Conservation (phyloP, 192 early-diverging fungal genomes). For the Backusella sp. region DNA sequence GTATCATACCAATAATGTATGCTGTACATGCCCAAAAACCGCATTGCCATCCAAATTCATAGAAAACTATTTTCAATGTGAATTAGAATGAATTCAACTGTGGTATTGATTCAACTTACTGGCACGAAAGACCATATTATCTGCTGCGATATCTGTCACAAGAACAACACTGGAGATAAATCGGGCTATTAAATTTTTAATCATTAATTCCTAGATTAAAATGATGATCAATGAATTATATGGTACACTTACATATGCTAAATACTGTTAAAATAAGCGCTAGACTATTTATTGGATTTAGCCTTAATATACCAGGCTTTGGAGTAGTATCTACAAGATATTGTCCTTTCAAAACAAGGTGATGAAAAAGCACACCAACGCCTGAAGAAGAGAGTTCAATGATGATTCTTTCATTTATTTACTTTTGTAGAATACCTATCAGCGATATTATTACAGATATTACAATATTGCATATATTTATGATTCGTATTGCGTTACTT, state of each 20-base stretch:
- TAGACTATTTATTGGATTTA: conserved; percentile 23
- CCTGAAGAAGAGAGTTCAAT: not conserved
- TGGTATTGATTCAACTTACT: not conserved
- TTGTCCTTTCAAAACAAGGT: conserved; percentile 16
- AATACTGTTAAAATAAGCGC: conserved; percentile 2
- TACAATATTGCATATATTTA: conserved; percentile 18
- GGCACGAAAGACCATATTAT: conserved; percentile 12
- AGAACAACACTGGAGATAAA: conserved; percentile 16
- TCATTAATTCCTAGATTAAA: not conserved
- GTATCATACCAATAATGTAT: conserved; percentile 29
- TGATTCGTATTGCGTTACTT: conserved; percentile 5
- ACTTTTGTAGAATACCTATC: conserved; percentile 12
- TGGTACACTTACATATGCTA: not conserved
- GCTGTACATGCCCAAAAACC: conserved; percentile 25
- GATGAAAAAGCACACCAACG: conserved; percentile 2
- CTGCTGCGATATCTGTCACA: conserved; percentile 21
- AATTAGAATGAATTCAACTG: not conserved
- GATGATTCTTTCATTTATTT: too few species aligned
- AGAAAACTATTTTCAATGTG: conserved; percentile 10
- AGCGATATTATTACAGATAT: conserved; percentile 2
- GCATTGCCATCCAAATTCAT: conserved; percentile 31
- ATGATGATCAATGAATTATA: conserved; percentile 8
- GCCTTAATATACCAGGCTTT: conserved; percentile 18
- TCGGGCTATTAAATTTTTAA: conserved; percentile 12
- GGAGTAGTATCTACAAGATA: not conserved